A percentile compares a stretch with the other conserved stretches of the same genome.
phyloP scores from a whole-genome alignment of 2,329 filamentous ascomycete genomes.

The Cladosporium sp. region DNA sequence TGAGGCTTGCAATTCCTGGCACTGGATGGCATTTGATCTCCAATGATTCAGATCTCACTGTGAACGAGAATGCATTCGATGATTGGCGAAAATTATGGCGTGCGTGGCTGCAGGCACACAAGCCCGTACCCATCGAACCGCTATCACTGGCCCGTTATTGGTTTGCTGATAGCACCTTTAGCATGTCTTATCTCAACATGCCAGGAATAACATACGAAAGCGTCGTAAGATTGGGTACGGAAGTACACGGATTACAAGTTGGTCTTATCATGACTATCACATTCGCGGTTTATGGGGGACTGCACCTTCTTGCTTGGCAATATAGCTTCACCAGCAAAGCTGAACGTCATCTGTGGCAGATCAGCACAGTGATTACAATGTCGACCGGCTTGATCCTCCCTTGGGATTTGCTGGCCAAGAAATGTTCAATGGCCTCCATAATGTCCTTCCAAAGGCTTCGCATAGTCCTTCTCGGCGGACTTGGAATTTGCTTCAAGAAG shows the following conservation, averaged over 20 bases:
- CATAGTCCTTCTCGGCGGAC: too few relatives aligned
- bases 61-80: too few relatives aligned
- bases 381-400: background rate
- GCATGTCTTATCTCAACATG: background rate
- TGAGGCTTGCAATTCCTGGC: too few relatives aligned
- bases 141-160: background rate
- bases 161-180: background rate
- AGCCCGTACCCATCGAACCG: background rate
- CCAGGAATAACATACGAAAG: too few relatives aligned
- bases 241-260: background rate
- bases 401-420: too few relatives aligned
- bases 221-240: background rate
- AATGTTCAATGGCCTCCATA: too few relatives aligned
- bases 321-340: background rate
- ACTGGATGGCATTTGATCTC: too few relatives aligned
- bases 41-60: too few relatives aligned
- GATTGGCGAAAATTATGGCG: background rate
- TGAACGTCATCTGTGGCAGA: background rate
- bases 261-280: background rate
- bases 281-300: background rate
- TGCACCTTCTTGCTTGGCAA: constrained; percentile 9
- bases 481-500: too few relatives aligned
- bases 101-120: background rate
- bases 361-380: background rate
- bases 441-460: too few relatives aligned